Evolutionary conservation across 768 basidiomycete genomes (phyloP).

Genomic region (Tricholoma saponaceum): DNA sequence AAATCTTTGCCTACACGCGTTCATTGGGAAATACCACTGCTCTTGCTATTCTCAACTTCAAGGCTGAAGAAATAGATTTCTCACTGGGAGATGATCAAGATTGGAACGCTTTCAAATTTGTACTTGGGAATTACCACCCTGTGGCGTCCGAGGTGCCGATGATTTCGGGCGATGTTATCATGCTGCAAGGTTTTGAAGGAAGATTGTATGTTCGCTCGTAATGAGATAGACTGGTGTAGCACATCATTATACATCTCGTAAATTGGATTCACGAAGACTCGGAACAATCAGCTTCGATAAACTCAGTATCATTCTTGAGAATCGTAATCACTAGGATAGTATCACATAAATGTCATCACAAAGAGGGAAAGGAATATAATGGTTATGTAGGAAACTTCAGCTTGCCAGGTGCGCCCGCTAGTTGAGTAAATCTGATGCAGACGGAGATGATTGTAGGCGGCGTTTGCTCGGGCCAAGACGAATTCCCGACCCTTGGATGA

Average conservation of each 20-base stretch:
- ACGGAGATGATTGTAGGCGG: constrained; percentile 12
- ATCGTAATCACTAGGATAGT: no score
- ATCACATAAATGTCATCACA: no score
- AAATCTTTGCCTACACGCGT: constrained; percentile 54
- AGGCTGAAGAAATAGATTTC: constrained; percentile 20
- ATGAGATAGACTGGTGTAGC: no score
- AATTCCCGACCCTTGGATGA: constrained; percentile 4
- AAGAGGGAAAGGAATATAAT: no score
- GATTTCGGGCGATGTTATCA: neutral
- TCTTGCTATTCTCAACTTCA: constrained; percentile 49
- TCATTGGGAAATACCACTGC: constrained; percentile 29
- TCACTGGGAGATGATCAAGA: constrained; percentile 6
- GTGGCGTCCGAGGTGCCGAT: neutral
- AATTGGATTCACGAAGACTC: no score
- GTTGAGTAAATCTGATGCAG: constrained; percentile 8
- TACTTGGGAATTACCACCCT: constrained; percentile 29
- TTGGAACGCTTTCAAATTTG: constrained; percentile 14
- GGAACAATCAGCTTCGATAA: no score
- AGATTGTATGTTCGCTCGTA: constrained; percentile 22
- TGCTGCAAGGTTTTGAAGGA: constrained; percentile 30
- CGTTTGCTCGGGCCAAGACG: constrained; percentile 5
- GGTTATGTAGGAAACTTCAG: constrained; percentile 9
- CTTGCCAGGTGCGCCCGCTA: constrained; percentile 9
- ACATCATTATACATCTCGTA: no score
- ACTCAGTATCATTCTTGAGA: no score